Evolutionary conservation across 305 asterid genomes (phyloP), one percentile per base, ranked within the genome.

Genomic region (Rubia balearica): DNA sequence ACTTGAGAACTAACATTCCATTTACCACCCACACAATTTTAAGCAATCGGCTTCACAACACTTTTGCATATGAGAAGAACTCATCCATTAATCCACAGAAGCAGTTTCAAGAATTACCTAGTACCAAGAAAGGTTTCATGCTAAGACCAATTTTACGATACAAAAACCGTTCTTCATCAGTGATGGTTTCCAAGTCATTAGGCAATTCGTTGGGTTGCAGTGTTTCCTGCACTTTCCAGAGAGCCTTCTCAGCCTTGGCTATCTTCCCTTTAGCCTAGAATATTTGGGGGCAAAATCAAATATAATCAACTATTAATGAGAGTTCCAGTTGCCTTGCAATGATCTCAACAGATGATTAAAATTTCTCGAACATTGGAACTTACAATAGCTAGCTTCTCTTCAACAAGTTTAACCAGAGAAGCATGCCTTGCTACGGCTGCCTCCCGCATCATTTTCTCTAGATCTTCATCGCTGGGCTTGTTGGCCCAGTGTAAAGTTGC

Each of bases 91-190:
- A 41, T 55, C 55, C 51, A 30, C 24, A 22, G 3, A 68, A 61
- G 72, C 36, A 30, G 43, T 19, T 33, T 48, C 13, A 61, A 57
- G n/a, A 53, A 61, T 69, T 88, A 92, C 98, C 98, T 68, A 90
- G 82, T 70, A 77, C 80, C 80, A 90, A 75, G 74, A 67, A 86
- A 16, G 97, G 93, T 81, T 89, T 93, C 98, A 93, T 93, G 86
- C 96, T 93, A 74, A 81, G 85, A 56, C 96, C 97, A 68, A 90
- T 84, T 82, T 82, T 83, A 45, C 91, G 92, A 70, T 85, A 83
- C 81, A 90, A 78, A 83, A 82, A 85, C 75, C 98, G 87, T 80
- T 93, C 98, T 76, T 90, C 98, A 40, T 91, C 89, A 51, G 83
- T 85, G 73, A 90, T 74, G 11, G 92, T 86, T 85, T 93, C 97